Evolutionary conservation across 495 filamentous ascomycete genomes (phyloP), one percentile per base, ranked within the genome.

Genomic region (Xylaria flabelliformis): DNA sequence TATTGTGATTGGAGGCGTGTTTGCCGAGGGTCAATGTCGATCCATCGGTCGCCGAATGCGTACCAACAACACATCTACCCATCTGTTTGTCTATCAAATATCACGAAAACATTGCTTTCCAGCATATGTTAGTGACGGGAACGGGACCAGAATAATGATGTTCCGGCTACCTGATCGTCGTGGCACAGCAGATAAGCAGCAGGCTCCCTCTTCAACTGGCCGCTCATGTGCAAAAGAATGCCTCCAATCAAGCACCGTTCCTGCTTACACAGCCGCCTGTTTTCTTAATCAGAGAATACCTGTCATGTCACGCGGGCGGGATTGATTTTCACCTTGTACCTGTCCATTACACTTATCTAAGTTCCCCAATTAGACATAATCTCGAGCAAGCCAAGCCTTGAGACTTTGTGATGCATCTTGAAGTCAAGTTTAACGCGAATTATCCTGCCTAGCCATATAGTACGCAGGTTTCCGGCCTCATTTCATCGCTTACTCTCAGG

Each of bases 121-220:
- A 39, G 2, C 26, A 56, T 42, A 34, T 17, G 7, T 42, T 41
- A 29, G 55, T 36, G 50, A 50, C 39, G 9, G 55, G 67, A 69
- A 61, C 41, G 7, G 36, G 32, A 24, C 51, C 39, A 62, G 41
- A 61, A 21, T 62, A 13, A 70, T 42, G 9, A n/a, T 34, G 12
- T 29, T 29, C 55, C 26, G 29, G 67, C 39, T 51, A 42, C 55
- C 68, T 66, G 65, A 74, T 59, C 39, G 46, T 66, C 59, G 41
- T 34, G 65, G 61, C 21, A 59, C 59, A 61, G 55, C 26, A 29
- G 50, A 41, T 26, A 10, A 29, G 26, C 26, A 29, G 19, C 64
- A 48, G 42, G 10, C 34, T 13, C 32, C 32, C 48, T 15, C 64
- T 67, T 36, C 29, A n/a, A 67, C 44, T 36, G 32, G 64, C 24